These are phyloP conservation scores for Chaetomium globosum DNA, from an alignment of 2,329 filamentous ascomycete species.

Conservation along the genomic window DNA sequence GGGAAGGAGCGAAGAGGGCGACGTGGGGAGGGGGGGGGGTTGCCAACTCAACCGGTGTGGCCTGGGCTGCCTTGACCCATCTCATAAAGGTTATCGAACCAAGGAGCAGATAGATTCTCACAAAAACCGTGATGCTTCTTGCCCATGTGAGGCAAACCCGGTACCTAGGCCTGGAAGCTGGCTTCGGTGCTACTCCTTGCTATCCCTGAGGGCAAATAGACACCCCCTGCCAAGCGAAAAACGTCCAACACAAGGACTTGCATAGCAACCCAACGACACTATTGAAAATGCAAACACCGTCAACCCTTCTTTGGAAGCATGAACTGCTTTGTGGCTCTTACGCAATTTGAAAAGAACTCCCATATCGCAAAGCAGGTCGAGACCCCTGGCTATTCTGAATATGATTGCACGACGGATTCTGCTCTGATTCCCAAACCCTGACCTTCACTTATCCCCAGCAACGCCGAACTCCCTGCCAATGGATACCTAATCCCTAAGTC, in stretches of 20 bases:
- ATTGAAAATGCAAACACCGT: background rate
- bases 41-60: background rate
- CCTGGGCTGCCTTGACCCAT: background rate
- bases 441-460: background rate
- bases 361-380: background rate
- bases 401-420: conserved; percentile 10
- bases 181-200: background rate
- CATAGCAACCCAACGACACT: background rate
- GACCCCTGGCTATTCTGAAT: background rate
- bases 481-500: background rate
- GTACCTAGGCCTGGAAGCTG: no score
- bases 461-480: conserved; percentile 17
- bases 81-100: no score
- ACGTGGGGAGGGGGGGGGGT: background rate
- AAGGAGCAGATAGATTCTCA: no score
- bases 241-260: background rate
- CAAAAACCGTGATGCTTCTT: background rate
- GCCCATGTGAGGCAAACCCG: background rate
- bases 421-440: background rate
- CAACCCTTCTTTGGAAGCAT: background rate
- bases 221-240: conserved; percentile 14
- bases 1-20: background rate
- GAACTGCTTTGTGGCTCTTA: no score
- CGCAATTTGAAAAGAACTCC: background rate
- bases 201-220: background rate